These are phyloP conservation scores for Silene coronaria DNA, from an alignment of 179 eudicot species.

Conservation along the genomic window DNA sequence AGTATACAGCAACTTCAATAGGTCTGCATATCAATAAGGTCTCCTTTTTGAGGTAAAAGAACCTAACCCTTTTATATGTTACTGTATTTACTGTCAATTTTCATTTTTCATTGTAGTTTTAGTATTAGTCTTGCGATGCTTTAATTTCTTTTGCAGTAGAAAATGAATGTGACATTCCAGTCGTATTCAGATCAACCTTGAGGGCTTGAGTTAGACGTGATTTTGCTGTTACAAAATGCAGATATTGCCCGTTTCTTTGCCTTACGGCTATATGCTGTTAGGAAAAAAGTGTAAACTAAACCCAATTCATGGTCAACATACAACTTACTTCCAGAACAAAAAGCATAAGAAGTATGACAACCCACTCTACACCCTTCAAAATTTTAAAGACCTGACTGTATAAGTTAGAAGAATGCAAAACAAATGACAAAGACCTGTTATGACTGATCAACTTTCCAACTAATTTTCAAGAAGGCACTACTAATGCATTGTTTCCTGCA, in stretches of 20 bases:
- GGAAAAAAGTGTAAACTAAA: background rate
- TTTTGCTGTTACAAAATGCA: background rate
- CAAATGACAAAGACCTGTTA: background rate
- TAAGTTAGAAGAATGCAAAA: conserved; percentile 2
- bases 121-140: background rate
- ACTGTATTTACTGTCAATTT: background rate
- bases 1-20: background rate
- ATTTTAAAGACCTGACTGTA: background rate
- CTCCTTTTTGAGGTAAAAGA: background rate
- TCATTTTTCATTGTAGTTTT: background rate
- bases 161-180: background rate
- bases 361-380: background rate
- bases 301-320: background rate
- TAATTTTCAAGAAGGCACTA: conserved; percentile 13
- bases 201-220: background rate
- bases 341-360: conserved; percentile 4
- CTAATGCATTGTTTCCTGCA: conserved; percentile 12
- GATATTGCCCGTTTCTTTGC: background rate
- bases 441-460: conserved; percentile 16
- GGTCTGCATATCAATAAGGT: background rate
- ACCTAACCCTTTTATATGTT: background rate
- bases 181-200: background rate
- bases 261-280: background rate
- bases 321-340: conserved; percentile 7
- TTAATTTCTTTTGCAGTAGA: background rate